A percentile compares a stretch with the other conserved stretches of the same genome.
phyloP scores from a whole-genome alignment of 2,329 filamentous ascomycete species.

The Ophiobolus disseminans region DNA sequence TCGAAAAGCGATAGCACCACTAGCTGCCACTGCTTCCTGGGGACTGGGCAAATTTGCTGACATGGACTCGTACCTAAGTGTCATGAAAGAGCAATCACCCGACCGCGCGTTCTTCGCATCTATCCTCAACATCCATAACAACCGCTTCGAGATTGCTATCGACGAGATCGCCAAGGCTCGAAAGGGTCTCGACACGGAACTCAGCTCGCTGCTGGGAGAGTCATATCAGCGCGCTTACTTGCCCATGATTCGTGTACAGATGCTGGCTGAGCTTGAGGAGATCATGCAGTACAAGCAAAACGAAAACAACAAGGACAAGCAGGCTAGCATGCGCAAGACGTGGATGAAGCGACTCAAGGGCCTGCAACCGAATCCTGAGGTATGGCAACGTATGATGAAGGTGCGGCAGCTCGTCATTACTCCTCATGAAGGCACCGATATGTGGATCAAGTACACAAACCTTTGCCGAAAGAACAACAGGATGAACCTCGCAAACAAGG shows the following conservation, averaged over 20 bases:
- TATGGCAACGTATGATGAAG: conserved; percentile 98
- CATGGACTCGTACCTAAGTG: conserved; percentile 96
- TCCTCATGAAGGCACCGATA: conserved; percentile 92
- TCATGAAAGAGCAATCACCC: conserved; percentile 92
- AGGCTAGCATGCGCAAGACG: conserved; percentile 87
- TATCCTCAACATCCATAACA: conserved; percentile 91
- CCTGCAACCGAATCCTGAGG: conserved; percentile 95
- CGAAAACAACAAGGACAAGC: conserved; percentile 77
- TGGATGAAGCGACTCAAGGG: conserved; percentile 96
- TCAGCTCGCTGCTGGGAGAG: conserved; percentile 95
- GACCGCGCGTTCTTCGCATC: conserved; percentile 98
- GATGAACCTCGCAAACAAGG: conserved; percentile 94
- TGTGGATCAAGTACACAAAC: conserved; percentile 99
- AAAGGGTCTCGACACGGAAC: conserved; percentile 91
- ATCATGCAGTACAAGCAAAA: conserved; percentile 98
- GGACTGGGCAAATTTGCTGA: conserved; percentile 95
- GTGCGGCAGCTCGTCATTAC: conserved; percentile 90
- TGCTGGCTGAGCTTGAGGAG: conserved; percentile 98
- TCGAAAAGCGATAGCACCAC: conserved; percentile 86
- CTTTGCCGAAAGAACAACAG: conserved; percentile 95
- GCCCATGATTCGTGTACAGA: conserved; percentile 97
- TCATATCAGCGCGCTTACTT: conserved; percentile 98
- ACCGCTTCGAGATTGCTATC: conserved; percentile 92
- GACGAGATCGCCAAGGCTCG: conserved; percentile 88
- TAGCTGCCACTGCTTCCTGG: conserved; percentile 96